Base-by-base conservation (phyloP, 495 filamentous ascomycete species). In the Hypoxylon fuscum region DNA sequence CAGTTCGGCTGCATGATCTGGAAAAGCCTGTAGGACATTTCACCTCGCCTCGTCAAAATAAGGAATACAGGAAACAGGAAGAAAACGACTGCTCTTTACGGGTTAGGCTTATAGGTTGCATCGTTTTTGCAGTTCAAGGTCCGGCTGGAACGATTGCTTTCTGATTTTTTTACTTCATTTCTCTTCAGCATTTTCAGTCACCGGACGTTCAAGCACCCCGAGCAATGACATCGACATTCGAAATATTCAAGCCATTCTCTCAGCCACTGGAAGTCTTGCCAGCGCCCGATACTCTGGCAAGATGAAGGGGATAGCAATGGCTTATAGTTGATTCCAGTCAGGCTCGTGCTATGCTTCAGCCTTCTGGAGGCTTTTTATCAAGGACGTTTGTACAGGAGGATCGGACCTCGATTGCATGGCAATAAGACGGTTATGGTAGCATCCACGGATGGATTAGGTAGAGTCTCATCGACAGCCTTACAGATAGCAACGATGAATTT, bases 1-100 rank as follows among this genome's bases (percentile, higher is more conserved):
- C 51, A 54, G 37, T n/a, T 47, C 12, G 63, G 46, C 45, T 53
- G 57, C 63, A 57, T 66, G 12, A 3, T 55, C 31, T 35, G 48
- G 51, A 52, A 43, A 60, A 47, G 27, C 44, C 42, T 38, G 17
- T 32, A 43, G 20, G 20, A 21, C 49, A 22, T 51, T 50, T 4
- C 31, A 38, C 15, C 56, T 8, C 37, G 37, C 9, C 14, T 38
- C 43, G 15, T 20, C 21, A 51, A 47, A 3, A 38, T 20, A 12
- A n/a, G 52, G 49, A 48, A 38, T 42, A 45, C 5, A 29, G 42
- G 42, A 11, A 5, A 2, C 3, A 29, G 42, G 21, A 45, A 45
- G 10, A 45, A 45, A 14, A 25, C 41, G 21, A 29, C 21, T 27
- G 14, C 17, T 35, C 31, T 11, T 49, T 37, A 27, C 27, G 46